Evolutionary conservation across 1,139 yeast species (phyloP).

Genomic region (Geotrichum fermentans): DNA sequence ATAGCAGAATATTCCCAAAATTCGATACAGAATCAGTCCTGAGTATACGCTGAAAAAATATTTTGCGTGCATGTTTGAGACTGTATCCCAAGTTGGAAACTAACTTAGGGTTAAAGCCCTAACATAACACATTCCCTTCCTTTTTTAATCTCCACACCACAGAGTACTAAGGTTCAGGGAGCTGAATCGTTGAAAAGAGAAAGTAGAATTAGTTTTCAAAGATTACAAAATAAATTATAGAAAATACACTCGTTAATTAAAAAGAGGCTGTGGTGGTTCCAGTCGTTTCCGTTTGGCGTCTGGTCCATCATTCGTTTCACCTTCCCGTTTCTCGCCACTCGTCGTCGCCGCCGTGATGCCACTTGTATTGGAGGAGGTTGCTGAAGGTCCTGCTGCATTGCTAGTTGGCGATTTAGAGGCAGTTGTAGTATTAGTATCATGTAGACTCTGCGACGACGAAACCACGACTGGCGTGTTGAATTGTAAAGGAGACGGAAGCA

Average conservation of each 20-base stretch:
- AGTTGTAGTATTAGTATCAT: slow-evolving; percentile 18
- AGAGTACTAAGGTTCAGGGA: background rate
- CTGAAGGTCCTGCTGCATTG: background rate
- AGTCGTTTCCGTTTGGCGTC: background rate
- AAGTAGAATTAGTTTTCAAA: background rate
- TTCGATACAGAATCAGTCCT: background rate
- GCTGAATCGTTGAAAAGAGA: too few relatives aligned
- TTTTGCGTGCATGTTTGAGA: background rate
- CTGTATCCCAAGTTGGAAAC: background rate
- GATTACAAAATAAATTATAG: too few relatives aligned
- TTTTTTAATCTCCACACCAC: background rate
- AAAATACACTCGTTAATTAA: background rate
- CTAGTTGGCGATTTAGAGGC: slow-evolving; percentile 10
- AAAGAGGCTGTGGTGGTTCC: background rate
- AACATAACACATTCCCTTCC: too few relatives aligned
- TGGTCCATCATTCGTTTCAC: background rate
- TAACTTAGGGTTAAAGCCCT: slow-evolving; percentile 8
- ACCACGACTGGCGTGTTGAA: slow-evolving; percentile 33
- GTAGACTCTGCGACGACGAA: slow-evolving; percentile 24
- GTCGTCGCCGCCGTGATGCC: slow-evolving; percentile 4
- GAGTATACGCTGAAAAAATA: background rate
- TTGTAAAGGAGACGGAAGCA: slow-evolving; percentile 37
- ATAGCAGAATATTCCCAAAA: slow-evolving; percentile 12
- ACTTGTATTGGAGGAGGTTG: background rate
- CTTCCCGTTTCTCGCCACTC: slow-evolving; percentile 3